Conservation (phyloP, 495 filamentous ascomycete genomes). For the Talaromyces nanjingensis region DNA sequence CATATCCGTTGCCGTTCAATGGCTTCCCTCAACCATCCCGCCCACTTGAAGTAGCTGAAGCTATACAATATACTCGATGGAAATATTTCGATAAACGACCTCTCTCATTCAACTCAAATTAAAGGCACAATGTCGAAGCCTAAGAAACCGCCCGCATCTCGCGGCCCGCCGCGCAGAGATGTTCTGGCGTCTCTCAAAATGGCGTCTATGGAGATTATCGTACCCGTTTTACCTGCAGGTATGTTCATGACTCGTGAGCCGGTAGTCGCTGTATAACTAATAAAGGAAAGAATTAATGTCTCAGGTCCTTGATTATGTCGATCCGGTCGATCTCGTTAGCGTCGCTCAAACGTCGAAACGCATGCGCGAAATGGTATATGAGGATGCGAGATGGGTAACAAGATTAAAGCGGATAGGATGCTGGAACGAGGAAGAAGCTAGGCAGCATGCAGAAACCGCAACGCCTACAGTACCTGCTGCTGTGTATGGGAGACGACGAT, state of each 20-base stretch:
- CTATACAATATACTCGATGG: neutral
- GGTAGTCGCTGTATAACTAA: constrained; percentile 13
- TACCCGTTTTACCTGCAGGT: constrained; percentile 76
- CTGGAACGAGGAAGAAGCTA: constrained; percentile 87
- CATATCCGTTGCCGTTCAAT: neutral
- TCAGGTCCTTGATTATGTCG: constrained; percentile 80
- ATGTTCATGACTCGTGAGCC: constrained; percentile 17
- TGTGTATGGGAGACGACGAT: constrained; percentile 56
- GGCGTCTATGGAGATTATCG: constrained; percentile 63
- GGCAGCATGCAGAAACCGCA: constrained; percentile 66
- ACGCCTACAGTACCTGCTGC: constrained; percentile 50
- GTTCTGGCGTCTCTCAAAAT: constrained; percentile 67
- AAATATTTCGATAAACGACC: neutral
- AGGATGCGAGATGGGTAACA: constrained; percentile 92
- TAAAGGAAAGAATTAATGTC: constrained; percentile 68
- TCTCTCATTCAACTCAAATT: neutral
- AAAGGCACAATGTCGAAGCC: constrained; percentile 50
- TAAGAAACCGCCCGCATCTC: constrained; percentile 50
- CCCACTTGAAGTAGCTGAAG: neutral
- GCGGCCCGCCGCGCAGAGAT: constrained; percentile 44
- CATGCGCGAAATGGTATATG: constrained; percentile 97
- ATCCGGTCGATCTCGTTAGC: constrained; percentile 72
- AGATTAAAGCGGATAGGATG: constrained; percentile 76
- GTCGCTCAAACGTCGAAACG: constrained; percentile 85
- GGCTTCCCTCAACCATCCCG: neutral